A percentile compares a stretch with the other conserved stretches of the same genome.
phyloP scores from a whole-genome alignment of 2,329 filamentous ascomycete species.

The Thielaviopsis musarum region DNA sequence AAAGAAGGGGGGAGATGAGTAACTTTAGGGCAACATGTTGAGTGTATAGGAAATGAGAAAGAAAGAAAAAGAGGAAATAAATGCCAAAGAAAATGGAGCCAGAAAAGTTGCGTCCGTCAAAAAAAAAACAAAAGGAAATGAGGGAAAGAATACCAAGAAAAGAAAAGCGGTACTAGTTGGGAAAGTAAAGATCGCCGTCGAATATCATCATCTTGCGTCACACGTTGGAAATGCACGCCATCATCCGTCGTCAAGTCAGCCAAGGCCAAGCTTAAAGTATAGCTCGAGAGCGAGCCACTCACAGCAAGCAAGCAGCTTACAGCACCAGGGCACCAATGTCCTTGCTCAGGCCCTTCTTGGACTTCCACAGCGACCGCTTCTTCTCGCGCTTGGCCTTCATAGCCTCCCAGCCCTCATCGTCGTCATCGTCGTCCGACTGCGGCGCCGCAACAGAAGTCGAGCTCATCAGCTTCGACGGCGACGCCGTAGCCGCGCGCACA shows the following conservation, averaged over 20 bases:
- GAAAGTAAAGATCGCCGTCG: background rate
- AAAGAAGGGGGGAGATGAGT: background rate
- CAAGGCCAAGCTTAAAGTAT: background rate
- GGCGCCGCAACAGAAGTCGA: conserved; percentile 23
- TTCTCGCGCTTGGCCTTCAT: conserved; percentile 54
- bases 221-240: background rate
- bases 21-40: background rate
- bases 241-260: background rate
- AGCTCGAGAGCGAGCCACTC: too few relatives aligned
- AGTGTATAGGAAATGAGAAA: conserved; percentile 1
- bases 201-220: conserved; percentile 1
- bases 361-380: conserved; percentile 49
- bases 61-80: conserved; percentile 3
- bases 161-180: background rate
- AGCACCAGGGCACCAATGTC: conserved; percentile 33
- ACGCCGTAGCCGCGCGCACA: conserved; percentile 17
- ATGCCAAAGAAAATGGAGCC: background rate
- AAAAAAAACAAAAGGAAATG: background rate
- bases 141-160: background rate
- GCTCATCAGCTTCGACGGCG: conserved; percentile 17
- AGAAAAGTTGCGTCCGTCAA: background rate
- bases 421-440: conserved; percentile 34
- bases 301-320: conserved; percentile 11
- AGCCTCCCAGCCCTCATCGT: conserved; percentile 52
- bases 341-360: conserved; percentile 36